These are phyloP conservation scores for Penicillium sp. DNA, from an alignment of 2,329 filamentous ascomycete genomes.

Conservation along the genomic window DNA sequence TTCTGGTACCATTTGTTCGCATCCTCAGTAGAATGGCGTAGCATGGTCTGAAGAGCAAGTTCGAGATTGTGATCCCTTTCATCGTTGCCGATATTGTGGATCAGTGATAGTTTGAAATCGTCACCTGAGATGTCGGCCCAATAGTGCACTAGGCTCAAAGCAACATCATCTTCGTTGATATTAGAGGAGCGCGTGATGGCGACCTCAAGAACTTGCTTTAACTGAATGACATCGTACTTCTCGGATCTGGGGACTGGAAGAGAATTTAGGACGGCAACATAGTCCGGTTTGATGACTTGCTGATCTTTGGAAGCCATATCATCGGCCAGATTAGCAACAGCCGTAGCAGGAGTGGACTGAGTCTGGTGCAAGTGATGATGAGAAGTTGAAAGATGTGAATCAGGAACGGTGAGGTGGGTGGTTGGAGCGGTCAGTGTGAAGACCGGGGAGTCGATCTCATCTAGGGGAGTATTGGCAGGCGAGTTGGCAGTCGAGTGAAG, in stretches of 20 bases:
- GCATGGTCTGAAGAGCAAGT: conserved; percentile 15
- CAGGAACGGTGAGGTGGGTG: conserved; percentile 9
- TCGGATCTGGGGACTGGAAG: conserved; percentile 17
- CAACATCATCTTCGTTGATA: conserved; percentile 3
- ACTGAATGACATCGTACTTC: conserved; percentile 17
- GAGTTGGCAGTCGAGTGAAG: conserved; percentile 12
- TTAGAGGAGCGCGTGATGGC: conserved; percentile 10
- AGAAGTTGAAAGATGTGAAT: neutral
- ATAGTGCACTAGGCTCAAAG: conserved; percentile 20
- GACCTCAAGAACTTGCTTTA: conserved; percentile 14
- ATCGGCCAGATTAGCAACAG: neutral
- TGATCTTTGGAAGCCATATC: conserved; percentile 8
- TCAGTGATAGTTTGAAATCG: conserved; percentile 23
- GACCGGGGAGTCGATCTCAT: conserved; percentile 8
- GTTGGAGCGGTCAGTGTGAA: conserved; percentile 3
- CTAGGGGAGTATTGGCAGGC: conserved; percentile 1
- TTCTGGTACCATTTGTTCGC: conserved; percentile 21
- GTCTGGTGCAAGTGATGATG: conserved; percentile 6
- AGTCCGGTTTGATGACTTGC: conserved; percentile 8
- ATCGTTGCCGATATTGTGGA: conserved; percentile 19
- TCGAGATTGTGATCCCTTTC: conserved; percentile 9
- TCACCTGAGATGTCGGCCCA: conserved; percentile 20
- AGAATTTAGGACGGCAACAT: conserved; percentile 11
- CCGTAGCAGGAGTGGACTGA: conserved; percentile 5
- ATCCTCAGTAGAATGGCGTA: conserved; percentile 14